Base-by-base conservation (phyloP, 768 basidiomycete genomes). In the Lentinus tigrinus region DNA sequence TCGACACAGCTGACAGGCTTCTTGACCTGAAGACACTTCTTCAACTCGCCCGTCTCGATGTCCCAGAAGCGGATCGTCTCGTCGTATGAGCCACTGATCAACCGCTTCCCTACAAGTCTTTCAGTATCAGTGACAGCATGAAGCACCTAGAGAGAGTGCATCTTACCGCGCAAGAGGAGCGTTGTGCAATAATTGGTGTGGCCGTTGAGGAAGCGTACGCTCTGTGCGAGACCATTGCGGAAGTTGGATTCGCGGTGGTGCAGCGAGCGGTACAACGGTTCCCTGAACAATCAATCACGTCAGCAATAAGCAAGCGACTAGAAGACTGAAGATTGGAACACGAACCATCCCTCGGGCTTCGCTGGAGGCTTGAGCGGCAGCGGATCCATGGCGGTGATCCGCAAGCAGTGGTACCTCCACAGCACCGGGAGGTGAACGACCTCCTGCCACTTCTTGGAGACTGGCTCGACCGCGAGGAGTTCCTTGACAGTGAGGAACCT, bases 51-150 rank as follows among this genome's bases (percentile, higher is more conserved):
- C 0, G 80, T 82, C 52, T 78, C 80, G 21, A 96, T 80, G 69
- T 95, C 90, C 94, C 93, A 96, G 72, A 96, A 91, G 13, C 93
- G 80, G 59, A 96, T 95, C 1, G 90, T 93, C 71, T 94, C 93
- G 55, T 95, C 93, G 67, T 95, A 94, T 26, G 89, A 91, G 16
- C 94, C 94, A 62, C 89, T 93, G 62, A 96, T 92, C 40, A 96
- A 76, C 9, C 88, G 78, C 65, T 93, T 88, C 17, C 89, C 91
- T 71, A 11, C 43, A 51, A 40, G 9, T 17, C n/a, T n/a, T n/a
- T n/a, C n/a, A n/a, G n/a, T n/a, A n/a, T 28, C 9, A 46, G 19
- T 13, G 10, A 19, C n/a, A 7, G 8, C 11, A 23, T 21, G n/a
- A 0, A 31, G 11, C 26, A 8, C 3, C 13, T 27, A 1, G 11